Percentiles rank a stretch among this genome's conserved stretches.
Conservation (phyloP, 305 asterid genomes). For the Fraxinus ornus region DNA sequence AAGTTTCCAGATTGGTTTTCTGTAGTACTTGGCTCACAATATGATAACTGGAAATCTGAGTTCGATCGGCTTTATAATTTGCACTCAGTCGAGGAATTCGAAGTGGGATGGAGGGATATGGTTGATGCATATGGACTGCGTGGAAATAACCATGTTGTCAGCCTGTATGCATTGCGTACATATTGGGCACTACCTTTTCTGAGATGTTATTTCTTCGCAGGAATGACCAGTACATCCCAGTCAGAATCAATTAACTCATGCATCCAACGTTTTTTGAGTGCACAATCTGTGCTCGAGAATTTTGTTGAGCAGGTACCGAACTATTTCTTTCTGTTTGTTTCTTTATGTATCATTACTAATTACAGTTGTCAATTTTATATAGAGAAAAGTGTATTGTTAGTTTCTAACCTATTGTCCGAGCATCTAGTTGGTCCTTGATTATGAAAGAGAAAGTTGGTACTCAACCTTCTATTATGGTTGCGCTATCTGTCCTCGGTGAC, state of each 20-base stretch:
- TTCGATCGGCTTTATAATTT: constrained; percentile 55
- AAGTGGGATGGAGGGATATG: constrained; percentile 67
- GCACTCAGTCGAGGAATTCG: constrained; percentile 50
- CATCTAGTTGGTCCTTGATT: not conserved
- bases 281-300: constrained; percentile 47
- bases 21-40: constrained; percentile 46
- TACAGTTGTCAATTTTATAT: not conserved
- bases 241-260: constrained; percentile 45
- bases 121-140: constrained; percentile 46
- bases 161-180: constrained; percentile 61
- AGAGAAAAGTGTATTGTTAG: not conserved
- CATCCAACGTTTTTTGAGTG: constrained; percentile 52
- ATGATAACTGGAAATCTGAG: constrained; percentile 58
- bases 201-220: constrained; percentile 59
- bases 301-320: constrained; percentile 54
- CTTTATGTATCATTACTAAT: constrained; percentile 3
- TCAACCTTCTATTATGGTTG: not conserved
- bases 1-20: constrained; percentile 67
- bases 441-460: not conserved
- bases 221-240: constrained; percentile 52
- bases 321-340: constrained; percentile 11
- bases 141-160: constrained; percentile 54
- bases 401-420: not conserved
- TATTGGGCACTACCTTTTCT: constrained; percentile 65
- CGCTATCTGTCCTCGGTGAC: not conserved